phyloP scores from a whole-genome alignment of 495 filamentous ascomycete genomes.

The Penicillium tannophilum region DNA sequence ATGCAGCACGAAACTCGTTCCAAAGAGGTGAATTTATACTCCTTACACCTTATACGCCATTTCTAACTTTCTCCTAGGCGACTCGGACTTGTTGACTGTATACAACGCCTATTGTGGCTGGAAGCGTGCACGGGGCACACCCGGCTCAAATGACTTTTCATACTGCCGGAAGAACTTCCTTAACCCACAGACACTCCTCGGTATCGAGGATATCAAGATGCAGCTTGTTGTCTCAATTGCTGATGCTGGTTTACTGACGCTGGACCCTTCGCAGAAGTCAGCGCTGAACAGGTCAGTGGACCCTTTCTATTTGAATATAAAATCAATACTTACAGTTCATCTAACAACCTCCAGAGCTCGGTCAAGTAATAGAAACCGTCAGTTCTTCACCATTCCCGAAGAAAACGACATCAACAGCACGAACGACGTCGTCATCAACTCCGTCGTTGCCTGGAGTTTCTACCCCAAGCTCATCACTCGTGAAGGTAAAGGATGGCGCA shows the following conservation, averaged over 20 bases:
- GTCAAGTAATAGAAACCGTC: conserved; percentile 60
- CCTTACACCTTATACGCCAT: neutral
- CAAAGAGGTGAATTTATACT: conserved; percentile 54
- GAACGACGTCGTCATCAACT: conserved; percentile 74
- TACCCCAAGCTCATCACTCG: conserved; percentile 88
- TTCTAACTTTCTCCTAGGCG: conserved; percentile 49
- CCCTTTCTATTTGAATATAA: neutral
- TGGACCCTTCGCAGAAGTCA: conserved; percentile 68
- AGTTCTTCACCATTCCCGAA: conserved; percentile 79
- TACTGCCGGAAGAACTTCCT: conserved; percentile 95
- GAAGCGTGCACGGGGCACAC: conserved; percentile 72
- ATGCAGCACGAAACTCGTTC: conserved; percentile 74
- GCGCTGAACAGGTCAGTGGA: conserved; percentile 57
- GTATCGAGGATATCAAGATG: conserved; percentile 92
- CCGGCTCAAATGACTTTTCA: conserved; percentile 68
- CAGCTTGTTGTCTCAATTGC: conserved; percentile 80
- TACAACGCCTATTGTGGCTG: conserved; percentile 93
- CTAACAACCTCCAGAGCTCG: conserved; percentile 38
- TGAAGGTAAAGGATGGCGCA: conserved; percentile 88
- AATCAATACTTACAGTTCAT: too few relatives aligned
- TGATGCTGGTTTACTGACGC: conserved; percentile 76
- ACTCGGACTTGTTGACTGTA: conserved; percentile 87
- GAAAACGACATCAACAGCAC: conserved; percentile 70
- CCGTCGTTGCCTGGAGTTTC: conserved; percentile 88
- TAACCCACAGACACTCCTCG: conserved; percentile 75